phyloP scores from a whole-genome alignment of 1,284 basidiomycete species.

The Coniferiporia weirii region DNA sequence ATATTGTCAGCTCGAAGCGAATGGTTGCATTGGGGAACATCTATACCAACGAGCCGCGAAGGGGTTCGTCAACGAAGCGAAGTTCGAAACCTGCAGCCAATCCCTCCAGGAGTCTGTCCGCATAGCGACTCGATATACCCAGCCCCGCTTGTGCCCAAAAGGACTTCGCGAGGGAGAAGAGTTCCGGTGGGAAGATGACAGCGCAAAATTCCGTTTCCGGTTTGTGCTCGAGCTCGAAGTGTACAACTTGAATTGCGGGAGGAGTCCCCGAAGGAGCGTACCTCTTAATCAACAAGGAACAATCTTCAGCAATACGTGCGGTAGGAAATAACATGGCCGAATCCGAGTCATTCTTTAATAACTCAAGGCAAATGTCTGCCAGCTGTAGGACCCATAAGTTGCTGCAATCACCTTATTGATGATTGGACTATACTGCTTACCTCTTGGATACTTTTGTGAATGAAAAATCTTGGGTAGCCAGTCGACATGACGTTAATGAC shows the following conservation, averaged over 20 bases:
- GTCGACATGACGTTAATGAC: slow-evolving; percentile 81
- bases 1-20: no score
- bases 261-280: slow-evolving; percentile 39
- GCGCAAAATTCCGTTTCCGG: slow-evolving; percentile 55
- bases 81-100: background rate
- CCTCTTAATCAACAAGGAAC: slow-evolving; percentile 69
- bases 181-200: slow-evolving; percentile 66
- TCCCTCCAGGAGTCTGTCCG: slow-evolving; percentile 71
- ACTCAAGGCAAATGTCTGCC: slow-evolving; percentile 67
- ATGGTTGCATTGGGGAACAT: background rate
- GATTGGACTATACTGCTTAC: slow-evolving; percentile 39
- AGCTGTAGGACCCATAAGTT: slow-evolving; percentile 45
- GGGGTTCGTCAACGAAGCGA: background rate
- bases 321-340: slow-evolving; percentile 80
- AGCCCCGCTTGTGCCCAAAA: slow-evolving; percentile 97
- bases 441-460: slow-evolving; percentile 84
- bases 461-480: slow-evolving; percentile 96
- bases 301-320: slow-evolving; percentile 66
- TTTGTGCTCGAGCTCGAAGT: slow-evolving; percentile 50
- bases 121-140: slow-evolving; percentile 85
- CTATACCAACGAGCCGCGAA: slow-evolving; percentile 26
- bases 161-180: slow-evolving; percentile 73
- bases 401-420: background rate
- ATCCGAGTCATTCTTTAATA: slow-evolving; percentile 52
- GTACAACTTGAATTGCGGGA: slow-evolving; percentile 59